Conservation (phyloP, 495 filamentous ascomycete genomes). For the Parathielavia appendiculata region DNA sequence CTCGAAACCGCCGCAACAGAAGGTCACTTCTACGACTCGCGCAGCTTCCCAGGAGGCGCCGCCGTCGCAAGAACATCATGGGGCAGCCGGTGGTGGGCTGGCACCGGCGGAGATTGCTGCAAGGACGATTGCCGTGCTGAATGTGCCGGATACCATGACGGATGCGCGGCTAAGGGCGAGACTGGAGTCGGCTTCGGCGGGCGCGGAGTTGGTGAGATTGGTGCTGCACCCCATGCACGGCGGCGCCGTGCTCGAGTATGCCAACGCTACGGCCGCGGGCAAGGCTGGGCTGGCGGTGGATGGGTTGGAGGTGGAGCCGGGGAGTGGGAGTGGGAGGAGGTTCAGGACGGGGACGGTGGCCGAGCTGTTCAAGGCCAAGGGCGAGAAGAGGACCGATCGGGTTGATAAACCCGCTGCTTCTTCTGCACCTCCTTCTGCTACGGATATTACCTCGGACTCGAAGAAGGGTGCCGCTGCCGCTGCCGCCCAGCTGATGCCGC, state of each 20-base stretch:
- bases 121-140: slow-evolving; percentile 59
- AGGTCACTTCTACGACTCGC: slow-evolving; percentile 37
- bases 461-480: background rate
- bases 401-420: slow-evolving; percentile 31
- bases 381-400: slow-evolving; percentile 49
- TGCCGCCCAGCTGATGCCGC: slow-evolving; percentile 40
- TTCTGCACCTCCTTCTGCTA: background rate
- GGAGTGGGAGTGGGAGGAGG: slow-evolving; percentile 45
- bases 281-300: slow-evolving; percentile 71
- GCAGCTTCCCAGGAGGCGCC: slow-evolving; percentile 15
- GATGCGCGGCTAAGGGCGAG: slow-evolving; percentile 61
- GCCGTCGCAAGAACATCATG: background rate
- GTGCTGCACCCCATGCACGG: slow-evolving; percentile 69
- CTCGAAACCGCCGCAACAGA: slow-evolving; percentile 44
- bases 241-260: slow-evolving; percentile 85
- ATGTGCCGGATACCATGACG: slow-evolving; percentile 67
- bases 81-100: slow-evolving; percentile 23
- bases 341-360: slow-evolving; percentile 62
- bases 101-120: slow-evolving; percentile 36
- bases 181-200: slow-evolving; percentile 51
- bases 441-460: slow-evolving; percentile 18
- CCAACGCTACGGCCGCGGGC: slow-evolving; percentile 61
- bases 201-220: slow-evolving; percentile 51
- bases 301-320: slow-evolving; percentile 55
- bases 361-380: slow-evolving; percentile 61